Evolutionary conservation across 805 yeast genomes (phyloP).

Genomic region (Candida nonsorbophila): DNA sequence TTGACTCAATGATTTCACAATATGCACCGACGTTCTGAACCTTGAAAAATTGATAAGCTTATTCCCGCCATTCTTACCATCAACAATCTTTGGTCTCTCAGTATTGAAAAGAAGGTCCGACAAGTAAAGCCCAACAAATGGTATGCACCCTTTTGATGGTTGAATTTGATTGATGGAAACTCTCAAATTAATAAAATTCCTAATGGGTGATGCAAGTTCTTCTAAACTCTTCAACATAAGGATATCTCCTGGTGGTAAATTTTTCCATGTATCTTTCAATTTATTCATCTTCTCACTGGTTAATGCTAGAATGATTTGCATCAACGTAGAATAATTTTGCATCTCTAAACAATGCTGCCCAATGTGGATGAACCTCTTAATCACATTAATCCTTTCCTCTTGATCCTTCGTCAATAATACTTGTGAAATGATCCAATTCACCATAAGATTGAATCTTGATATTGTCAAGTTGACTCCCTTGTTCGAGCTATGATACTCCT

Average conservation of each 20-base stretch:
- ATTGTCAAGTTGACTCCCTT: conserved; percentile 81
- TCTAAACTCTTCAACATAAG: conserved; percentile 63
- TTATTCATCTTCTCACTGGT: conserved; percentile 58
- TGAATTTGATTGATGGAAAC: conserved; percentile 54
- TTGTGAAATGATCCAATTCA: conserved; percentile 90
- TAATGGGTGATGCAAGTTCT: conserved; percentile 65
- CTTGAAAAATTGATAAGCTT: conserved; percentile 70
- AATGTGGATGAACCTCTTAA: conserved; percentile 83
- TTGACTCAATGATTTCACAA: conserved; percentile 71
- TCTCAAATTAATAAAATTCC: conserved; percentile 67
- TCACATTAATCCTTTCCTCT: conserved; percentile 57
- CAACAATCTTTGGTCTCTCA: conserved; percentile 49
- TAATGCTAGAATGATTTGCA: conserved; percentile 82
- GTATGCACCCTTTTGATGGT: conserved; percentile 74
- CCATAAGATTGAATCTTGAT: conserved; percentile 81
- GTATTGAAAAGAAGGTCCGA: conserved; percentile 78
- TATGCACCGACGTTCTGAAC: conserved; percentile 67
- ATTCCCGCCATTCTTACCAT: conserved; percentile 15
- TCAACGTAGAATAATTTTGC: conserved; percentile 82
- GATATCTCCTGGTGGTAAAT: conserved; percentile 67
- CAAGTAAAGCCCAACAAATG: conserved; percentile 81
- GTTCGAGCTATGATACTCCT: conserved; percentile 38
- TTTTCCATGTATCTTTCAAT: conserved; percentile 68
- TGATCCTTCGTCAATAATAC: conserved; percentile 62
- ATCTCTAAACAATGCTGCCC: conserved; percentile 67